Percentiles rank a stretch among this genome's conserved stretches.
Evolutionary conservation across 2,329 filamentous ascomycete genomes (phyloP).

Genomic region (Stagonosporopsis tanaceti): DNA sequence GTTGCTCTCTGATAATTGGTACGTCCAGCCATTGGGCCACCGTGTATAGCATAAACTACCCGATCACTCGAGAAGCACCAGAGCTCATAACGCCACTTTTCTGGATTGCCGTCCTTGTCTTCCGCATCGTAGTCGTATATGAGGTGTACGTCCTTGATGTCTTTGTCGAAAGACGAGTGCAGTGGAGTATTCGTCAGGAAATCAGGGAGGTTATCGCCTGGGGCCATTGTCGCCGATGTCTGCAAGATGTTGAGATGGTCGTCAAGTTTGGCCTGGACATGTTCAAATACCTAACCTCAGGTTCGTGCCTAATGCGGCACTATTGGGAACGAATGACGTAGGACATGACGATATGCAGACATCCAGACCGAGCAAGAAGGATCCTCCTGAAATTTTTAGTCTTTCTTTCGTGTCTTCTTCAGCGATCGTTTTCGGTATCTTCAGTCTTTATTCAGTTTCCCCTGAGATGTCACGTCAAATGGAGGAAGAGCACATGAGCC

Average conservation of each 20-base stretch:
- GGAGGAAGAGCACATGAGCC: neutral
- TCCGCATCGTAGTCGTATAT: slow-evolving; percentile 65
- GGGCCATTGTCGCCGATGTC: slow-evolving; percentile 25
- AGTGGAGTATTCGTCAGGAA: slow-evolving; percentile 40
- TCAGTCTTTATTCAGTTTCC: neutral
- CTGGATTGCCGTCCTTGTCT: slow-evolving; percentile 57
- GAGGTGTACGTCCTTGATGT: slow-evolving; percentile 63
- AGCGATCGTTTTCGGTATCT: neutral
- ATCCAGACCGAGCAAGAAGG: slow-evolving; percentile 2
- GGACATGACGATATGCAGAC: slow-evolving; percentile 9
- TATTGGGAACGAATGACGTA: slow-evolving; percentile 19
- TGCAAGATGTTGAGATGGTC: neutral
- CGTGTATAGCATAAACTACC: slow-evolving; percentile 67
- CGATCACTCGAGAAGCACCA: slow-evolving; percentile 65
- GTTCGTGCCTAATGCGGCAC: slow-evolving; percentile 14
- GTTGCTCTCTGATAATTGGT: slow-evolving; percentile 63
- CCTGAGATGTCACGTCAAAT: neutral
- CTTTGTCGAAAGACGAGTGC: slow-evolving; percentile 55
- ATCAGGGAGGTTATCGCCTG: slow-evolving; percentile 34
- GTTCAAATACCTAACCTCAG: neutral
- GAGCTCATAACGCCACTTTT: slow-evolving; percentile 69
- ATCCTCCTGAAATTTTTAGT: neutral
- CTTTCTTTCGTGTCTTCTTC: neutral
- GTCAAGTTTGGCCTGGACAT: neutral
- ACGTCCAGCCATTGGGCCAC: slow-evolving; percentile 61